These are phyloP conservation scores for Simplicillium aogashimaense DNA, from an alignment of 2,329 filamentous ascomycete species.

Conservation along the genomic window DNA sequence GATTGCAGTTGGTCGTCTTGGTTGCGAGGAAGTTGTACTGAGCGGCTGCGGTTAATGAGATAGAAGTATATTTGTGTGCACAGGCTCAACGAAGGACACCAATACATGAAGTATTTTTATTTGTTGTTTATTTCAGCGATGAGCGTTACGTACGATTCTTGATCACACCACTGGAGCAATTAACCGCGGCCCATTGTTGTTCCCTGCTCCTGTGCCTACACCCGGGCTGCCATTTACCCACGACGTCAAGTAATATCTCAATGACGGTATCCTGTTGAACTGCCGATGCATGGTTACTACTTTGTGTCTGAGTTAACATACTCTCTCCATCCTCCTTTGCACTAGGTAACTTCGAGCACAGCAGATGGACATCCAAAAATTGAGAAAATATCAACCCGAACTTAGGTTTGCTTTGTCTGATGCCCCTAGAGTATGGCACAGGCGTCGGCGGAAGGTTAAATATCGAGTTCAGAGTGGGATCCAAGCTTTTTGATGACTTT, in stretches of 20 bases:
- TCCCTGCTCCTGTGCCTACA: slow-evolving; percentile 25
- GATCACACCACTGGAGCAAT: too few relatives aligned
- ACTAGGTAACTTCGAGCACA: slow-evolving; percentile 20
- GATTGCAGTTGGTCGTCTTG: too few relatives aligned
- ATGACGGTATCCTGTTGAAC: neutral
- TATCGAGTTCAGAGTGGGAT: neutral
- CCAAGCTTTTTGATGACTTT: neutral
- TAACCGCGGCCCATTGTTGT: slow-evolving; percentile 37
- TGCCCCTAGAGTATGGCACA: neutral
- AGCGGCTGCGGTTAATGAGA: too few relatives aligned
- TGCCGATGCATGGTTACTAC: too few relatives aligned
- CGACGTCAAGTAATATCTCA: slow-evolving; percentile 9
- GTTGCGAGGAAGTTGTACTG: too few relatives aligned
- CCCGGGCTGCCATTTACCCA: slow-evolving; percentile 12
- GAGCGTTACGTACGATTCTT: too few relatives aligned
- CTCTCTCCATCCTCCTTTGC: too few relatives aligned
- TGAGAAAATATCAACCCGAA: slow-evolving; percentile 46
- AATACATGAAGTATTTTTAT: too few relatives aligned
- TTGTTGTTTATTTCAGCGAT: too few relatives aligned
- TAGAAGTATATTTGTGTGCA: too few relatives aligned
- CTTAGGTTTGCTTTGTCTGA: slow-evolving; percentile 31
- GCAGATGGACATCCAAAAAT: slow-evolving; percentile 43
- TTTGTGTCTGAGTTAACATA: too few relatives aligned
- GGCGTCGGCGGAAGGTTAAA: neutral
- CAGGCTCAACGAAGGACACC: too few relatives aligned